Evolutionary conservation across 768 basidiomycete species (phyloP), one percentile per base, ranked within the genome.

Genomic region (Cystofilobasidium capitatum): DNA sequence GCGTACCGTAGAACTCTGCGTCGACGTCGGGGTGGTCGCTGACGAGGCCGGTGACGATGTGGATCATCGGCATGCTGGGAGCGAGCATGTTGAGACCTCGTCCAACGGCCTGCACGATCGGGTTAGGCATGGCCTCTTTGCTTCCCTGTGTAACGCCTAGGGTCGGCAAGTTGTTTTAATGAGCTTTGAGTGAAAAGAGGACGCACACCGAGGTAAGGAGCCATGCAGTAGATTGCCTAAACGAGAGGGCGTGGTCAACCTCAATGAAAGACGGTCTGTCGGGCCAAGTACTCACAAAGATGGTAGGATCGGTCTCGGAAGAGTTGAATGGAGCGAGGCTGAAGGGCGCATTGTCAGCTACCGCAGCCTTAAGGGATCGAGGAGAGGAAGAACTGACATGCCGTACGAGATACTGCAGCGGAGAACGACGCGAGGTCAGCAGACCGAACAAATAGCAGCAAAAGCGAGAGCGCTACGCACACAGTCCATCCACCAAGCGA

Each of bases 21-120:
- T 78, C 77, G 4, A 78, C 77, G 42, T 75, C 71, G 1, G 78
- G 78, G 73, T 79, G 78, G 67, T 78, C 77, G 61, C 74, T 77
- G 10, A 75, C 76, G 24, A 76, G 77, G 29, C 78, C 77, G 72
- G 36, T 42, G 24, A 64, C 63, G 16, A 31, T 6, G 17, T 42
- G 20, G 37, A 55, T n/a, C n/a, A 55, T 66, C 9, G 35, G 59
- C 16, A 60, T 29, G 8, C 44, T 36, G 31, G 22, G 13, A 20
- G 47, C 40, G 49, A 61, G 16, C 20, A 29, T 24, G 37, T 51
- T 64, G 20, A 44, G 22, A n/a, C 39, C 17, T 9, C 39, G 10
- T n/a, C 37, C 64, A n/a, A 77, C 71, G 51, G 74, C 73, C 60
- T 76, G 63, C 4, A 75, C 75, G 20, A 78, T 63, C 12, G 78